These are phyloP conservation scores for Bipolaris gigantea DNA, from an alignment of 2,329 filamentous ascomycete species.

Conservation along the genomic window DNA sequence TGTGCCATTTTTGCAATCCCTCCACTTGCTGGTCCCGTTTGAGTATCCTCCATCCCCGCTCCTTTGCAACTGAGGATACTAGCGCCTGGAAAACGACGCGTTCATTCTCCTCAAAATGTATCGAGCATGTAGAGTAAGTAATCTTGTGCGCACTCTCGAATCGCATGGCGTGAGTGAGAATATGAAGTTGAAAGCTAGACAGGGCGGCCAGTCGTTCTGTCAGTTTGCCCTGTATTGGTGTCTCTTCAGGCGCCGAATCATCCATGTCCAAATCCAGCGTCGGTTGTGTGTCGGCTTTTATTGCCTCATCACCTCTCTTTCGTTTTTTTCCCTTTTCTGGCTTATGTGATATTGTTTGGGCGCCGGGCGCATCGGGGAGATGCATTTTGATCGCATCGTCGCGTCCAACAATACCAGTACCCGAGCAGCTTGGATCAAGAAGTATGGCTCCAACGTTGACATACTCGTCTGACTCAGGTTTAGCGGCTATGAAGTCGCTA, in stretches of 20 bases:
- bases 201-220: slow-evolving; percentile 69
- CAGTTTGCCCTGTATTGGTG: slow-evolving; percentile 36
- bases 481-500: slow-evolving; percentile 79
- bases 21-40: slow-evolving; percentile 70
- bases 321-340: slow-evolving; percentile 36
- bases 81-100: slow-evolving; percentile 75
- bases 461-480: slow-evolving; percentile 65
- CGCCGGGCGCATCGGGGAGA: slow-evolving; percentile 49
- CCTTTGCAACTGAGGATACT: slow-evolving; percentile 64
- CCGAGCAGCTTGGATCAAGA: slow-evolving; percentile 92
- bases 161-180: slow-evolving; percentile 80
- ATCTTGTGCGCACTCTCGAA: slow-evolving; percentile 71
- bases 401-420: slow-evolving; percentile 88
- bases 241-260: slow-evolving; percentile 45
- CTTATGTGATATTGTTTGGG: slow-evolving; percentile 26
- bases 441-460: slow-evolving; percentile 76
- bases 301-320: slow-evolving; percentile 27
- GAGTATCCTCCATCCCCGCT: slow-evolving; percentile 77
- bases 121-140: slow-evolving; percentile 91
- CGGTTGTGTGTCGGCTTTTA: slow-evolving; percentile 8
- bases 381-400: slow-evolving; percentile 71
- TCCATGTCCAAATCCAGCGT: slow-evolving; percentile 31
- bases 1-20: slow-evolving; percentile 75
- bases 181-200: slow-evolving; percentile 76
- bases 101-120: slow-evolving; percentile 88